A percentile compares a stretch with the other conserved stretches of the same genome.
These are phyloP conservation scores for Podaxis sp. DNA, from an alignment of 768 basidiomycete genomes.

Conservation along the genomic window DNA sequence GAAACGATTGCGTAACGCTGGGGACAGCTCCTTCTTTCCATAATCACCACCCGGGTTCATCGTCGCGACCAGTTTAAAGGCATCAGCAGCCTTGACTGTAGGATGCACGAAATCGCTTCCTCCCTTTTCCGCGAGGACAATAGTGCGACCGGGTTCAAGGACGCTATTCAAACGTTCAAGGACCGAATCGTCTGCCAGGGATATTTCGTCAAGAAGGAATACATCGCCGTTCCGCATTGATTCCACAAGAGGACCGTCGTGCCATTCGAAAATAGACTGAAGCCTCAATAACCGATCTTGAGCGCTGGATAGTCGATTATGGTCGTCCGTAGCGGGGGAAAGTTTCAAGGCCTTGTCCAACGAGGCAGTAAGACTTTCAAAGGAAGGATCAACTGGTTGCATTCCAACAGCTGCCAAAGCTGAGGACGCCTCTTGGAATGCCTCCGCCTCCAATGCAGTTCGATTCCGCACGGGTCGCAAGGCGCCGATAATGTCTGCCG, in stretches of 20 bases:
- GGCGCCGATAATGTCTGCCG: slow-evolving; percentile 93
- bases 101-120: slow-evolving; percentile 71
- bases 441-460: slow-evolving; percentile 48
- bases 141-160: slow-evolving; percentile 84
- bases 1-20: slow-evolving; percentile 94
- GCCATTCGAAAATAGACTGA: slow-evolving; percentile 93
- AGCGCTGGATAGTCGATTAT: slow-evolving; percentile 37
- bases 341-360: slow-evolving; percentile 29
- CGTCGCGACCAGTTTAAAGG: slow-evolving; percentile 91
- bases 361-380: slow-evolving; percentile 26
- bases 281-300: slow-evolving; percentile 48
- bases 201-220: slow-evolving; percentile 94
- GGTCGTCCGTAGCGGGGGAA: slow-evolving; percentile 20
- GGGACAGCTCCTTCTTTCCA: slow-evolving; percentile 98
- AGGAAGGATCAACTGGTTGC: slow-evolving; percentile 20
- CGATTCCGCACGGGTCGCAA: slow-evolving; percentile 87
- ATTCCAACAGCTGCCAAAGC: slow-evolving; percentile 45
- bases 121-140: slow-evolving; percentile 92
- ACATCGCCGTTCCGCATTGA: slow-evolving; percentile 87
- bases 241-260: slow-evolving; percentile 92
- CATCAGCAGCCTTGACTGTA: slow-evolving; percentile 58
- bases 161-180: slow-evolving; percentile 97
- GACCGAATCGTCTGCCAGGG: slow-evolving; percentile 96
- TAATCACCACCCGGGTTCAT: slow-evolving; percentile 99
- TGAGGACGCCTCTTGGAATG: slow-evolving; percentile 40